Base-by-base conservation (phyloP, 2,329 filamentous ascomycete species). In the Fusarium verrucosum region DNA sequence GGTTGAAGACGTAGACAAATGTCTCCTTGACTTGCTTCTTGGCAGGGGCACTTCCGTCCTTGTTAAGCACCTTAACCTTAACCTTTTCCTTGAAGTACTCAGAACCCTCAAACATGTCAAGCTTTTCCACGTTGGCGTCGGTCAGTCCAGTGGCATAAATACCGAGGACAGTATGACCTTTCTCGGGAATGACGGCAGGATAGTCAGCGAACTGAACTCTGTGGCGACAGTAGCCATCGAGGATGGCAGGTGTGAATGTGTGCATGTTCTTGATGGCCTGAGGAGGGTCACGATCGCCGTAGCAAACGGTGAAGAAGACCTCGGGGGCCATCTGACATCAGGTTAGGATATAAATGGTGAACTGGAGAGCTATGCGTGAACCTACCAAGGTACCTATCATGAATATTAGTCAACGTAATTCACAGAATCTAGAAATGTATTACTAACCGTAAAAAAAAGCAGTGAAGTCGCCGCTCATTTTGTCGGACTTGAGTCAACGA, bases 281-380 rank as follows among this genome's bases (percentile, higher is more conserved):
- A 72, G 85, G 72, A 62, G 83, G 81, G 7, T 74, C 70, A 16
- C 79, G 75, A 10, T 79, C 78, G 66, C 88, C 86, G 78, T 94
- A 92, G 76, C 92, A 92, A 38, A 97, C 93, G 30, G 90, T 90
- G 79, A 91, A 90, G 69, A 98, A 92, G 71, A 98, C 89, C 72
- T 90, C 87, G 0, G 90, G 87, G n/a, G 89, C 91, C 93, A 97
- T 97, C 79, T 81, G 42, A 8, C 9, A 25, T 49, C 60, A 72
- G 58, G 75, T 74, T 50, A 74, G 59, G n/a, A 19, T 38, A 2
- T 10, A 10, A 5, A 23, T 32, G 23, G 10, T 8, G 10, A 10
- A 32, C 16, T 20, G 16, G n/a, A 28, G 9, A 33, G 28, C 35
- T n/a, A 40, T 37, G 9, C 10, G 28, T 16, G 10, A 41, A 38